phyloP scores from a whole-genome alignment of 768 basidiomycete genomes.

The Podaxis sp. region DNA sequence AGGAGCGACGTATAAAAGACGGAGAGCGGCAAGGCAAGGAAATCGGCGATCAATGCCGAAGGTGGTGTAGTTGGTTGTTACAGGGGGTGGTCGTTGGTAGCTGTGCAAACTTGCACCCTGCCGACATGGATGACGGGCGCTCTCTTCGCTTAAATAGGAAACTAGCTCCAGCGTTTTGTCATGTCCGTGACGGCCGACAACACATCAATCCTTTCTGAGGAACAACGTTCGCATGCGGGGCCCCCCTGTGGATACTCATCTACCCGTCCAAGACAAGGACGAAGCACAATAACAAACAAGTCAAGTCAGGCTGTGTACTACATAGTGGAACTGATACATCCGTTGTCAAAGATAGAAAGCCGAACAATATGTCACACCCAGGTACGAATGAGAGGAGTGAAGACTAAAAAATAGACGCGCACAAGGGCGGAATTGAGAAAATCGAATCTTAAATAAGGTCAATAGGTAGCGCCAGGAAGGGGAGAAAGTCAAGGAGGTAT shows the following conservation, averaged over 20 bases:
- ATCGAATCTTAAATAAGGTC: constrained; percentile 10
- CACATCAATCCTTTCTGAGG: background rate
- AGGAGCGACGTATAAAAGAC: background rate
- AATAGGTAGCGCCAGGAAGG: constrained; percentile 17
- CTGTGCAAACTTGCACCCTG: background rate
- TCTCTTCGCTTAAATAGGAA: background rate
- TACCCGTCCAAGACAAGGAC: background rate
- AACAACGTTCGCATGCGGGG: background rate
- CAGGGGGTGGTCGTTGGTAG: background rate
- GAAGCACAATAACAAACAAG: background rate
- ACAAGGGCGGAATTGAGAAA: constrained; percentile 6
- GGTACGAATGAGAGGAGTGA: background rate
- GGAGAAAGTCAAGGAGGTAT: constrained; percentile 17
- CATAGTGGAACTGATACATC: constrained; percentile 36
- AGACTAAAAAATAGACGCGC: constrained; percentile 16
- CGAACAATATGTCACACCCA: constrained; percentile 18
- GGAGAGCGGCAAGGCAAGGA: background rate
- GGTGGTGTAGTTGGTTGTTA: background rate
- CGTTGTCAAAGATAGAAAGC: constrained; percentile 24
- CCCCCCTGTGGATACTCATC: background rate
- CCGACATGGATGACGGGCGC: background rate
- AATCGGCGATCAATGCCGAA: background rate
- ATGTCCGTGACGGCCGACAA: background rate
- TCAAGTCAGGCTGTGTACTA: constrained; percentile 17
- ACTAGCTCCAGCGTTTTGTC: background rate